phyloP scores from a whole-genome alignment of 768 basidiomycete genomes.

The Pisolithus microcarpus region DNA sequence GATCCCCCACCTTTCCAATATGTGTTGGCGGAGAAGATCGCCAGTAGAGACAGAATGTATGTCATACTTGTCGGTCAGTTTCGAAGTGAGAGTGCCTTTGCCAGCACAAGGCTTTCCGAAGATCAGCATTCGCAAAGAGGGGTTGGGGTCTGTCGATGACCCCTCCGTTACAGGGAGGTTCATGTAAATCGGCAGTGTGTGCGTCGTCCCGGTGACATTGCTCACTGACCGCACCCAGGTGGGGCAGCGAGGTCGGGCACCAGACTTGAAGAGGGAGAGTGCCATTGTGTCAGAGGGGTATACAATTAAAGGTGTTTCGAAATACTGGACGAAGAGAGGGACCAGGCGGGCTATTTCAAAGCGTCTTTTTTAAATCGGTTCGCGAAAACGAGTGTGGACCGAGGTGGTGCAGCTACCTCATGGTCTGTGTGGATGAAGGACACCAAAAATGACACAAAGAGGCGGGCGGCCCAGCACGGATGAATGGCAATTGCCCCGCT shows the following conservation, averaged over 20 bases:
- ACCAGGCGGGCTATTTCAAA: background rate
- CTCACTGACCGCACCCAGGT: constrained; percentile 11
- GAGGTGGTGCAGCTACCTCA: too few relatives aligned
- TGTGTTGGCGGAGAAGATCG: constrained; percentile 78
- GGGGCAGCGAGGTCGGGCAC: constrained; percentile 2
- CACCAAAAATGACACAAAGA: too few relatives aligned
- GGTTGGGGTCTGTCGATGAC: constrained; percentile 20
- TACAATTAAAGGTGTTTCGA: background rate
- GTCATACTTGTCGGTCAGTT: constrained; percentile 69
- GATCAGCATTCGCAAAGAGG: constrained; percentile 40
- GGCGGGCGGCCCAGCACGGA: too few relatives aligned
- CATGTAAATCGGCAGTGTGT: constrained; percentile 44
- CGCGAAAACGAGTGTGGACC: too few relatives aligned
- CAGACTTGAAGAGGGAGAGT: background rate
- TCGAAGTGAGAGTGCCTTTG: constrained; percentile 73
- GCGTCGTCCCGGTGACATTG: constrained; percentile 14
- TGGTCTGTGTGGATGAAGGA: too few relatives aligned
- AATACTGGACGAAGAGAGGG: background rate
- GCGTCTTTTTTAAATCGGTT: background rate
- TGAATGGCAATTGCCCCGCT: too few relatives aligned
- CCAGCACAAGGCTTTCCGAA: constrained; percentile 62
- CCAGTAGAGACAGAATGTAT: constrained; percentile 73
- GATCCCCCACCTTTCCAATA: constrained; percentile 46
- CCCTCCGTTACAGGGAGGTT: constrained; percentile 23
- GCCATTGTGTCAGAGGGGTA: constrained; percentile 5